These are phyloP conservation scores for Tuber brumale DNA, from an alignment of 495 filamentous ascomycete genomes.

Conservation along the genomic window DNA sequence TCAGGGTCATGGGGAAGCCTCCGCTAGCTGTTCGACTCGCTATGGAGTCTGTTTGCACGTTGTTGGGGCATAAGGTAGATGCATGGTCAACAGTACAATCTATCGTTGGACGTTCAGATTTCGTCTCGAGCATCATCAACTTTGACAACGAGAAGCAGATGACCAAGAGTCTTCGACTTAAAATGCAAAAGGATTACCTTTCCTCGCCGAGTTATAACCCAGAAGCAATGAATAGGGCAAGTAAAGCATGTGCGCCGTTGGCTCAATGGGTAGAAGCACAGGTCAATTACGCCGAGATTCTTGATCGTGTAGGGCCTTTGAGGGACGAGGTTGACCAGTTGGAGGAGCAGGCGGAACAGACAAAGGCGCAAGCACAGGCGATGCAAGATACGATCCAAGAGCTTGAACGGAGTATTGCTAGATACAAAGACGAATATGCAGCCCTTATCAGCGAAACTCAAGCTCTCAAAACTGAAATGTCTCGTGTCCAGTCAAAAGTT, in stretches of 20 bases:
- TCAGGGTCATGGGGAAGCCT: constrained; percentile 89
- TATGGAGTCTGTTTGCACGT: constrained; percentile 87
- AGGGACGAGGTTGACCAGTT: constrained; percentile 82
- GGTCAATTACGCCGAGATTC: constrained; percentile 92
- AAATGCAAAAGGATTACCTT: constrained; percentile 89
- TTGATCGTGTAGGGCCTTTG: constrained; percentile 88
- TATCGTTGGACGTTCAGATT: constrained; percentile 84
- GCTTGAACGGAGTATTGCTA: constrained; percentile 83
- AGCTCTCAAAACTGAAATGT: constrained; percentile 95
- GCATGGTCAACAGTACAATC: constrained; percentile 86
- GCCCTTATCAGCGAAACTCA: constrained; percentile 94
- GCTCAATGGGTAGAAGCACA: constrained; percentile 98
- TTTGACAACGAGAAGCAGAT: constrained; percentile 96
- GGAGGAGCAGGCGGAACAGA: constrained; percentile 82
- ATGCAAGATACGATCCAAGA: constrained; percentile 77
- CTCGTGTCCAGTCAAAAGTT: constrained; percentile 92
- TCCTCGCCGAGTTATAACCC: constrained; percentile 91
- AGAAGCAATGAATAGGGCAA: constrained; percentile 88
- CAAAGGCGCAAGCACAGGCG: constrained; percentile 86
- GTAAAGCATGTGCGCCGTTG: constrained; percentile 91
- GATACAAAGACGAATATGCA: constrained; percentile 96
- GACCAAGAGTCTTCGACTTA: constrained; percentile 69
- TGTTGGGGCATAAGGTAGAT: constrained; percentile 82
- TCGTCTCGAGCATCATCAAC: constrained; percentile 95
- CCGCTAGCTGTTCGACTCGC: constrained; percentile 85